Conservation (phyloP, 1,139 yeast species). For the Candida sp. region DNA sequence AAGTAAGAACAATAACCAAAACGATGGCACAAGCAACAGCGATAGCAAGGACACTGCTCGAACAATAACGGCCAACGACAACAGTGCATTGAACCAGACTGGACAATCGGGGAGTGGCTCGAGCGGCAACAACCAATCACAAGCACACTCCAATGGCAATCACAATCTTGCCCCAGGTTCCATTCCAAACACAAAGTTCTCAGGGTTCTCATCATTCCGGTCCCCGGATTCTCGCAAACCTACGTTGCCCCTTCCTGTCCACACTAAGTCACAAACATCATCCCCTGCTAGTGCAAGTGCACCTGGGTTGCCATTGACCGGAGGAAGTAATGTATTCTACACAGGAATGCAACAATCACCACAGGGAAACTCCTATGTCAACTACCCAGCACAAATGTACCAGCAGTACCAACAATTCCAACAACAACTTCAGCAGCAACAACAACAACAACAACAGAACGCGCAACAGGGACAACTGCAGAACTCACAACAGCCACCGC, state of each 20-base stretch:
- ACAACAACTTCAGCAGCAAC: slow-evolving; percentile 7
- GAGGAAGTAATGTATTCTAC: slow-evolving; percentile 1
- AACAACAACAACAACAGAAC: slow-evolving; percentile 10
- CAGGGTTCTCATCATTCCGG: slow-evolving; percentile 35
- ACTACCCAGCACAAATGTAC: slow-evolving; percentile 19
- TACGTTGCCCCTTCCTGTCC: slow-evolving; percentile 43
- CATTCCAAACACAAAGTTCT: slow-evolving; percentile 15
- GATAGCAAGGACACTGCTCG: slow-evolving; percentile 18
- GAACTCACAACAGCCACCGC: slow-evolving; percentile 9
- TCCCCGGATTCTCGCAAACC: slow-evolving; percentile 45
- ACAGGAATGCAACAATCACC: slow-evolving; percentile 10
- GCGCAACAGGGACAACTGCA: slow-evolving; percentile 9
- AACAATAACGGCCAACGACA: slow-evolving; percentile 46
- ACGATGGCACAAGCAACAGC: slow-evolving; percentile 24
- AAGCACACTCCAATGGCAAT: background rate
- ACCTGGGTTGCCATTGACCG: slow-evolving; percentile 33
- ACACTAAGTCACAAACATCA: slow-evolving; percentile 44
- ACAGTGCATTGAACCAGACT: slow-evolving; percentile 9
- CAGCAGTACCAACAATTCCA: slow-evolving; percentile 17
- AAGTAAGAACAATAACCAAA: slow-evolving; percentile 23
- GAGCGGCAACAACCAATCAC: slow-evolving; percentile 2
- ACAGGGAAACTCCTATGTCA: slow-evolving; percentile 4
- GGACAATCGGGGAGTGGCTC: slow-evolving; percentile 7
- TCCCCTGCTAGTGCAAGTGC: slow-evolving; percentile 50
- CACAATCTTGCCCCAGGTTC: background rate